Base-by-base conservation (phyloP, 371 early-diverging fungal genomes). In the Rhizomucor pusillus region DNA sequence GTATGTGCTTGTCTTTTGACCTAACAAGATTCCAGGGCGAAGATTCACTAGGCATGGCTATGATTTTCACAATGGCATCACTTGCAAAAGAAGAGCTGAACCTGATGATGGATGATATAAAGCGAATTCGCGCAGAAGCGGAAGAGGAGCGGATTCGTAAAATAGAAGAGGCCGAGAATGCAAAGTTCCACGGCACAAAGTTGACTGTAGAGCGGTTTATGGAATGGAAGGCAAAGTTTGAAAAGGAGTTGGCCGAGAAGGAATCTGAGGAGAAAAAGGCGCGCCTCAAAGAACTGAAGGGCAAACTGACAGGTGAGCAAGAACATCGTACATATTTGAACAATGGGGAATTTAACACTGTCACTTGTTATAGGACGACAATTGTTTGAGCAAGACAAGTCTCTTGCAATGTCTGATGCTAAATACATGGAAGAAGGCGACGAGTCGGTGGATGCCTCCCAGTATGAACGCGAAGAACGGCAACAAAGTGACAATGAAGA, bases 321-420 rank as follows among this genome's bases (percentile, higher is more conserved):
- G n/a, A 16, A 49, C 13, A 5, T 20, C 50, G 22, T 1, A 24
- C 16, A 13, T n/a, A n/a, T n/a, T n/a, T n/a, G n/a, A n/a, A n/a
- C n/a, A n/a, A n/a, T n/a, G n/a, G n/a, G 29, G 7, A 29, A 29
- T 29, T 29, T 29, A 16, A n/a, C 5, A 18, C 1, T 50, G 4
- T 51, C 14, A 9, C 4, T 6, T 7, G 7, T 29, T 29, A 7
- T 36, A 83, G 95, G 97, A 19, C 85, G 93, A 23, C 89, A 94
- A 77, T 71, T 95, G 71, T 97, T 97, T 62, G 95, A 94, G 64
- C 85, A 88, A 60, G 93, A 97, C 66, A 79, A 79, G 70, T 73
- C 89, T 39, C 81, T 97, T 50, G 94, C 91, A 29, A 67, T 72
- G 63, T 91, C 92, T 5, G 97, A 97, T 71, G 75, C 89, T 46